A percentile compares a stretch with the other conserved stretches of the same genome.
Evolutionary conservation across 192 early-diverging fungal species (phyloP).

Genomic region (Podila verticillata): DNA sequence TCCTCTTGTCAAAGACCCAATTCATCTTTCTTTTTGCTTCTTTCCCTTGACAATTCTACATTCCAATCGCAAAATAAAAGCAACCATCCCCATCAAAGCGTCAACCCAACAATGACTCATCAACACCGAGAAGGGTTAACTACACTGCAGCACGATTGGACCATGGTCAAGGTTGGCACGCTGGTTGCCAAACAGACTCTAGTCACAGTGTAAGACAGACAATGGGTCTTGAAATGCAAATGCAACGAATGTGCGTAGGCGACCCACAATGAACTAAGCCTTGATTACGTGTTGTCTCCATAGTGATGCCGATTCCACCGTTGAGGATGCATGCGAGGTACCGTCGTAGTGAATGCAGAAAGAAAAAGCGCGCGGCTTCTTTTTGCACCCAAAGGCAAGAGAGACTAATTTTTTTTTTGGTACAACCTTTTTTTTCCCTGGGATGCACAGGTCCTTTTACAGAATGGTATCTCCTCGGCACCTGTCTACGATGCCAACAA

Average conservation of each 20-base stretch:
- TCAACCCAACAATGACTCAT: neutral
- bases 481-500: conserved; percentile 74
- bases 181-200: conserved; percentile 72
- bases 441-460: conserved; percentile 59
- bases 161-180: conserved; percentile 63
- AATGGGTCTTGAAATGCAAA: neutral
- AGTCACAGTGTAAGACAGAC: conserved; percentile 65
- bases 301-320: conserved; percentile 64
- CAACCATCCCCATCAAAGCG: neutral
- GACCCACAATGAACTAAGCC: neutral
- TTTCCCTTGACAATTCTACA: neutral
- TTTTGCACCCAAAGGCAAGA: neutral
- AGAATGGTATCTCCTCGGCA: conserved; percentile 81
- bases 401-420: neutral
- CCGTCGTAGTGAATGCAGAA: neutral
- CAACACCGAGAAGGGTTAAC: conserved; percentile 55
- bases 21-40: neutral
- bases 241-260: neutral
- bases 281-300: neutral
- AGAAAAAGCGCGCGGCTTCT: neutral
- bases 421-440: conserved; percentile 2
- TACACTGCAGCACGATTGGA: conserved; percentile 67
- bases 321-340: conserved; percentile 77
- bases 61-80: neutral
- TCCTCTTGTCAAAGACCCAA: neutral